A percentile compares a stretch with the other conserved stretches of the same genome.
phyloP scores from a whole-genome alignment of 1,139 yeast species.

The Geotrichum aggregatum region DNA sequence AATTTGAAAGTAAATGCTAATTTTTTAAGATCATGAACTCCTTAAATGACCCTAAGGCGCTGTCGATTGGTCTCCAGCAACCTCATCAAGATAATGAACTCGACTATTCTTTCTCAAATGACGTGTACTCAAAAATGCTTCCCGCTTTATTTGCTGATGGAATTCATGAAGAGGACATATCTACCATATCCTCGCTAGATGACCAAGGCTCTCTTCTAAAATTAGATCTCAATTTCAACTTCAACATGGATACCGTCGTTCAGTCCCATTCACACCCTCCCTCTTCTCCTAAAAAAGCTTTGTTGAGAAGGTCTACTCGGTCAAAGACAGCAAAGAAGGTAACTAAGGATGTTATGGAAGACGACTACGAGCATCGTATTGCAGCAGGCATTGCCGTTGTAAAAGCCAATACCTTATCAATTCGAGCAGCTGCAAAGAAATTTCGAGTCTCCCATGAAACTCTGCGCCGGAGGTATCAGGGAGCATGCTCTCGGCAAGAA shows the following conservation, averaged over 20 bases:
- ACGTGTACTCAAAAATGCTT: not conserved
- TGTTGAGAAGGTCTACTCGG: not conserved
- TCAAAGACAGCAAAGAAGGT: too few relatives aligned
- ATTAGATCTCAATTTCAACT: not conserved
- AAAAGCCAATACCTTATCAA: slow-evolving; percentile 5
- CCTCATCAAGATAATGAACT: too few relatives aligned
- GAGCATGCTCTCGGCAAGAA: slow-evolving; percentile 15
- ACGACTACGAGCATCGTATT: slow-evolving; percentile 12
- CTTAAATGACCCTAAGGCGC: too few relatives aligned
- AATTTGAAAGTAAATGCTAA: not conserved
- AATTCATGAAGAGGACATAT: too few relatives aligned
- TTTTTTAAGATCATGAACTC: not conserved
- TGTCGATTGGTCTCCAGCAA: too few relatives aligned
- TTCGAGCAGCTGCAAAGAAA: slow-evolving; percentile 19
- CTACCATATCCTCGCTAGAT: too few relatives aligned
- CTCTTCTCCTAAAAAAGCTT: not conserved
- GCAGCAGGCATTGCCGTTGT: slow-evolving; percentile 13
- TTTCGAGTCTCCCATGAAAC: slow-evolving; percentile 18
- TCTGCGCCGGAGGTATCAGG: slow-evolving; percentile 17
- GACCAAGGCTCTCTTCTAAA: too few relatives aligned
- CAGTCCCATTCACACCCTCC: not conserved
- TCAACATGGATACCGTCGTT: not conserved
- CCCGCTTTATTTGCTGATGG: too few relatives aligned
- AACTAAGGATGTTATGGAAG: too few relatives aligned
- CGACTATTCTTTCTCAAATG: not conserved